Conservation (phyloP, 2,329 filamentous ascomycete genomes). For the Phyllosticta capitalensis region DNA sequence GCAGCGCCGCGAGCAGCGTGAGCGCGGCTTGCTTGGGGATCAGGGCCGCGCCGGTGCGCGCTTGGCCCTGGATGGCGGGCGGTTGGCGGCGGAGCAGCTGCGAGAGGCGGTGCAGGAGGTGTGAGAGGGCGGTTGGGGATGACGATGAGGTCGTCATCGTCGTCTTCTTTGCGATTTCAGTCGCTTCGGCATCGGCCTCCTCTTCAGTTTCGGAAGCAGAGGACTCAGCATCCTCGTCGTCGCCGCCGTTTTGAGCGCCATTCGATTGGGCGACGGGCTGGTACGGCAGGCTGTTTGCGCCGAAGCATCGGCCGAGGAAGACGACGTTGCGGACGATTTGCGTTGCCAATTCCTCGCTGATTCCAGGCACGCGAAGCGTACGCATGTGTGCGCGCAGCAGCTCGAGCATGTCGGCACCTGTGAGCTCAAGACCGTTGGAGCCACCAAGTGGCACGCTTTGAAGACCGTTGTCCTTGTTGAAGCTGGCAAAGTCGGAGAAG, state of each 20-base stretch:
- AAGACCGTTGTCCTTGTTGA: conserved; percentile 45
- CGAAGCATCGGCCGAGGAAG: conserved; percentile 63
- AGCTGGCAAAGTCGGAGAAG: conserved; percentile 66
- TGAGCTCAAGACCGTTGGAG: conserved; percentile 60
- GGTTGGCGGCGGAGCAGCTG: conserved; percentile 68
- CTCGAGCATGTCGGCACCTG: conserved; percentile 52
- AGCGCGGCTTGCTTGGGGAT: conserved; percentile 68
- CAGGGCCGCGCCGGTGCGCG: conserved; percentile 53
- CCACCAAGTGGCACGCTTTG: conserved; percentile 54
- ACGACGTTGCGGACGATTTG: conserved; percentile 74
- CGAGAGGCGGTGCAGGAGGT: conserved; percentile 69
- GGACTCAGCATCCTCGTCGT: conserved; percentile 37
- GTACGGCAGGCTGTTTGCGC: conserved; percentile 46
- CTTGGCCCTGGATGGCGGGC: conserved; percentile 13
- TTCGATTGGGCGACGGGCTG: conserved; percentile 36
- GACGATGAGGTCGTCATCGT: conserved; percentile 10
- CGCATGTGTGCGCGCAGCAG: conserved; percentile 48
- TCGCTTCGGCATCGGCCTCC: conserved; percentile 25
- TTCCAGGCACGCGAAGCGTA: conserved; percentile 51
- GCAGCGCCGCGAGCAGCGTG: conserved; percentile 62
- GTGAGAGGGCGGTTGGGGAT: conserved; percentile 49
- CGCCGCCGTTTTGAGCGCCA: conserved; percentile 32
- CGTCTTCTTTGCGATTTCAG: conserved; percentile 6
- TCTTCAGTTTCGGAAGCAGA: conserved; percentile 26
- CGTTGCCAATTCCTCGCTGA: conserved; percentile 66